A percentile compares a stretch with the other conserved stretches of the same genome.
phyloP scores from a whole-genome alignment of 2,329 filamentous ascomycete species.

The Hymenoscyphus scutula region DNA sequence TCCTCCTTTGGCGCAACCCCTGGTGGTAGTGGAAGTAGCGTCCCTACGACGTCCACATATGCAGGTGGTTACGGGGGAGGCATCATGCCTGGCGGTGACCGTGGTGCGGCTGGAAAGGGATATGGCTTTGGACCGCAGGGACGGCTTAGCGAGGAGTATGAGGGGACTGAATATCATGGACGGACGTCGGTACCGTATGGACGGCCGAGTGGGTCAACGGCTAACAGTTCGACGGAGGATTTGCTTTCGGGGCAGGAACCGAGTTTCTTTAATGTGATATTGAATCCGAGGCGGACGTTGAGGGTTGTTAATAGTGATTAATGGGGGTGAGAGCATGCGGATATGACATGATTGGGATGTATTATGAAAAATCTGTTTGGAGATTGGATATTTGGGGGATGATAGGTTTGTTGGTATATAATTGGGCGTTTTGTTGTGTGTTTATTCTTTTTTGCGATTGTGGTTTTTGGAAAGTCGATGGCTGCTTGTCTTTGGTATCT shows the following conservation, averaged over 20 bases:
- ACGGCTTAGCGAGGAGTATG: slow-evolving; percentile 33
- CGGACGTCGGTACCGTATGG: slow-evolving; percentile 30
- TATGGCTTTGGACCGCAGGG: not conserved
- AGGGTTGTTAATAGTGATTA: slow-evolving; percentile 59
- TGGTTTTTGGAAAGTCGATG: not conserved
- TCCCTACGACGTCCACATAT: slow-evolving; percentile 9
- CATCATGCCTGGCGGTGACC: slow-evolving; percentile 5
- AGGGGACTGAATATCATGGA: slow-evolving; percentile 25
- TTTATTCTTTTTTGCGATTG: not conserved
- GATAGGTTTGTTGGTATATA: not conserved
- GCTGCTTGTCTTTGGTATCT: not conserved
- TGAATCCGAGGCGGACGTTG: slow-evolving; percentile 67
- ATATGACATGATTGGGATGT: not conserved
- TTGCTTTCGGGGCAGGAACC: slow-evolving; percentile 63
- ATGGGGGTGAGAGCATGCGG: not conserved
- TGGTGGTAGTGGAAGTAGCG: slow-evolving; percentile 26
- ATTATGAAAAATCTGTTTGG: not conserved
- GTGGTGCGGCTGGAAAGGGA: slow-evolving; percentile 17
- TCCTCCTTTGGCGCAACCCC: slow-evolving; percentile 6
- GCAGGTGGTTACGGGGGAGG: slow-evolving; percentile 16
- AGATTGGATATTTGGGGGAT: not conserved
- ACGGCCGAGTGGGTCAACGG: slow-evolving; percentile 38
- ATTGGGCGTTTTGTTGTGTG: too few species aligned
- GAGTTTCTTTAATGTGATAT: slow-evolving; percentile 66
- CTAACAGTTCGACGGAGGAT: slow-evolving; percentile 48